Evolutionary conservation across 495 filamentous ascomycete genomes (phyloP).

Genomic region (Clohesyomyces aquaticus): DNA sequence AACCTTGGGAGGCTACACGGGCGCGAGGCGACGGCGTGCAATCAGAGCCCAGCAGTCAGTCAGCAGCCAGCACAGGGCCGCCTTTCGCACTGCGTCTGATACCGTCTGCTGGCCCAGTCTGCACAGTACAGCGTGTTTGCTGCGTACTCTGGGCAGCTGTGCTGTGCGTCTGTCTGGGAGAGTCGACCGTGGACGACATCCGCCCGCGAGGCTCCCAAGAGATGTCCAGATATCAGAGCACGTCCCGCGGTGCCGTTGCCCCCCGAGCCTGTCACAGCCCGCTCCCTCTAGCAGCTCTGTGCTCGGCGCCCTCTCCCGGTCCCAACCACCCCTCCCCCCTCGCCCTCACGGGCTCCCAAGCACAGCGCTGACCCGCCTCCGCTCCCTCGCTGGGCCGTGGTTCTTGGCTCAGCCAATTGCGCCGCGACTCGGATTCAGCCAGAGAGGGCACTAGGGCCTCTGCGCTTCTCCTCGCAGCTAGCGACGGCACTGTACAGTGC

Average conservation of each 20-base stretch:
- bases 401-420: background rate
- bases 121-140: too few relatives aligned
- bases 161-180: background rate
- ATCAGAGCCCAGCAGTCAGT: too few relatives aligned
- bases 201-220: background rate
- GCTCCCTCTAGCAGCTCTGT: conserved; percentile 1
- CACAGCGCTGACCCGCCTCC: background rate
- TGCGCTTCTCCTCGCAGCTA: too few relatives aligned
- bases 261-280: background rate
- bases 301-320: conserved; percentile 5
- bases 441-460: background rate
- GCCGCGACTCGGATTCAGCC: conserved; percentile 16
- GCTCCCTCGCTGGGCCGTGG: background rate
- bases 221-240: too few relatives aligned
- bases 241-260: too few relatives aligned
- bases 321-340: too few relatives aligned
- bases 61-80: background rate
- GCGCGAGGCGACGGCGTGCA: too few relatives aligned
- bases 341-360: too few relatives aligned
- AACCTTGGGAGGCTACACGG: too few relatives aligned
- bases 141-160: background rate
- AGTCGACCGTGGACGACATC: background rate
- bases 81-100: background rate
- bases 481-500: conserved; percentile 2
- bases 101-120: background rate